A percentile compares a stretch with the other conserved stretches of the same genome.
Evolutionary conservation across 352 stramenopile species (phyloP).

Genomic region (Pythium aquatile): DNA sequence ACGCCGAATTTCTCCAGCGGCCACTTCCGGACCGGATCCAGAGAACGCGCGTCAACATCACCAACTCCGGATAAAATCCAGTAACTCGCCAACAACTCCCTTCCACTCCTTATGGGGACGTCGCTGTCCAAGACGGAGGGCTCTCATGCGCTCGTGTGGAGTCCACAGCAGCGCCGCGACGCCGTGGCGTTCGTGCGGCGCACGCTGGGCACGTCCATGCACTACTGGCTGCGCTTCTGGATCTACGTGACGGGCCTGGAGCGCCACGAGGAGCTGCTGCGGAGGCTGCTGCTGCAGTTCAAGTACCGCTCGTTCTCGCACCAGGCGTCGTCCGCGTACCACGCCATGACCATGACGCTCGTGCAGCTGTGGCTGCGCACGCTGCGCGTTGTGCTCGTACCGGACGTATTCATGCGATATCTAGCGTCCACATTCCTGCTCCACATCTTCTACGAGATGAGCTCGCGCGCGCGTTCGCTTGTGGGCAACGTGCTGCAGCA

Average conservation of each 20-base stretch:
- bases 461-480: conserved; percentile 32
- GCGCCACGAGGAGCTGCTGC: conserved; percentile 50
- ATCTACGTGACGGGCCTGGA: conserved; percentile 77
- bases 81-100: neutral
- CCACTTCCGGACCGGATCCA: neutral
- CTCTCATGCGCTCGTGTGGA: conserved; percentile 21
- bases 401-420: conserved; percentile 78
- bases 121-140: conserved; percentile 19
- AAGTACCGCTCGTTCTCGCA: conserved; percentile 49
- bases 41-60: neutral
- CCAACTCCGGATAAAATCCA: conserved; percentile 12
- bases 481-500: conserved; percentile 34
- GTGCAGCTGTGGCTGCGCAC: conserved; percentile 73
- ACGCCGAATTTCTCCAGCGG: neutral
- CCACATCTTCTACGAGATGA: conserved; percentile 79
- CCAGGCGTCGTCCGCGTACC: conserved; percentile 39
- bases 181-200: conserved; percentile 17
- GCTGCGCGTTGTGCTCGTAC: conserved; percentile 65
- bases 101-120: conserved; percentile 12
- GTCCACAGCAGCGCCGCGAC: conserved; percentile 10
- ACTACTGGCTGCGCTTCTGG: conserved; percentile 72
- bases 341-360: conserved; percentile 59
- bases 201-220: conserved; percentile 34
- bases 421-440: conserved; percentile 72
- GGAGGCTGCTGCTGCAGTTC: conserved; percentile 43